Conservation (phyloP, 2,329 filamentous ascomycete genomes). For the Chrysoporthe puriensis region DNA sequence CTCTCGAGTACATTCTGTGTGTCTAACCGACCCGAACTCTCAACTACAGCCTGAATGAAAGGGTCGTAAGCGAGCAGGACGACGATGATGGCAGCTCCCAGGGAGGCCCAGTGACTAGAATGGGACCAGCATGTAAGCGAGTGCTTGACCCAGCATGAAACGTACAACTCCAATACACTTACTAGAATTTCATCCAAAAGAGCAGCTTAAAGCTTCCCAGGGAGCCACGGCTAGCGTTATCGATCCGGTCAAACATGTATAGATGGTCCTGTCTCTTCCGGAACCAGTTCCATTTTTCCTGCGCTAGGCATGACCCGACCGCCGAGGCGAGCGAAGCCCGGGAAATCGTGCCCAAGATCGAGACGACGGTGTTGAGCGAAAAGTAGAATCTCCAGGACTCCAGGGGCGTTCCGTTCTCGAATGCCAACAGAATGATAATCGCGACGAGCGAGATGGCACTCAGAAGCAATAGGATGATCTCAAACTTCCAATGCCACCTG, state of each 20-base stretch:
- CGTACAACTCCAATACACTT: background rate
- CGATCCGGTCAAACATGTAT: conserved; percentile 1
- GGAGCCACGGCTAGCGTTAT: background rate
- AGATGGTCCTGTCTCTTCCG: conserved; percentile 2
- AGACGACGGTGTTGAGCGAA: conserved; percentile 2
- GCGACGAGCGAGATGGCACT: background rate
- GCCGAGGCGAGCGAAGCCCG: conserved; percentile 5
- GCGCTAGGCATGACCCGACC: conserved; percentile 1
- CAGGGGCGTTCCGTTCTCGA: background rate
- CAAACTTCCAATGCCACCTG: background rate
- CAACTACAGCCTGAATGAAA: conserved; percentile 6
- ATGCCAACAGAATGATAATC: background rate
- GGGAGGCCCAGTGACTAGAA: background rate
- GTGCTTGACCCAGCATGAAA: background rate
- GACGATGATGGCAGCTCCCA: background rate
- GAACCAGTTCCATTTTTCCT: conserved; percentile 14
- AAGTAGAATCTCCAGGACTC: background rate
- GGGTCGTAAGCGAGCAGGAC: conserved; percentile 3
- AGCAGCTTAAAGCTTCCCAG: background rate
- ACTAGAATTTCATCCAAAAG: background rate
- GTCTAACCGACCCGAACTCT: background rate
- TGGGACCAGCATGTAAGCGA: background rate
- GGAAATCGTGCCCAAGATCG: background rate
- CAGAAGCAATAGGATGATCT: background rate
- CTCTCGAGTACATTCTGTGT: background rate